Evolutionary conservation across 768 basidiomycete genomes (phyloP).

Genomic region (Pleurotus ostreatus): DNA sequence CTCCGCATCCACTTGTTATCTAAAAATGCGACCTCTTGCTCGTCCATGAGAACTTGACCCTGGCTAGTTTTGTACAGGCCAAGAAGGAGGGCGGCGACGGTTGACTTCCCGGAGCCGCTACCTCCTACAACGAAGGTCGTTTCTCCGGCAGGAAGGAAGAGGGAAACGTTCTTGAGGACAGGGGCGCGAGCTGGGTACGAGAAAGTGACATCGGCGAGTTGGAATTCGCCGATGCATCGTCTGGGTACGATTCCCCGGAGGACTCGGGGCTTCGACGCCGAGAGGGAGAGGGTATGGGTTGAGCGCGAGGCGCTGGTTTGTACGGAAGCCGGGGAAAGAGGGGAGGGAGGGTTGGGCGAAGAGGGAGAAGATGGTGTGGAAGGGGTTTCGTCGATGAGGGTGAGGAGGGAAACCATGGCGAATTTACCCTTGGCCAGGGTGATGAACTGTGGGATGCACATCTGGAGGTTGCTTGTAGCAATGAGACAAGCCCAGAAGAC

Average conservation of each 20-base stretch:
- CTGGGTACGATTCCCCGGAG: conserved; percentile 66
- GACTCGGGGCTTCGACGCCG: conserved; percentile 43
- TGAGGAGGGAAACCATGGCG: conserved; percentile 66
- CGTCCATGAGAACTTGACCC: conserved; percentile 78
- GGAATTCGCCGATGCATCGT: conserved; percentile 69
- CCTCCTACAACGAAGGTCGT: conserved; percentile 89
- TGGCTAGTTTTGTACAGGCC: conserved; percentile 65
- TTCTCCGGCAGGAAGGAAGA: conserved; percentile 71
- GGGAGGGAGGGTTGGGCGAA: conserved; percentile 8
- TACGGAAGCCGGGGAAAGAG: conserved; percentile 5
- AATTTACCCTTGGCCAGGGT: conserved; percentile 78
- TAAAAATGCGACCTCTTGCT: conserved; percentile 72
- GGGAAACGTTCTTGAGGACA: conserved; percentile 61
- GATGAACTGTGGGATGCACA: conserved; percentile 80
- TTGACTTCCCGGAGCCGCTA: conserved; percentile 92
- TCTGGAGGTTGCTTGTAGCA: conserved; percentile 82
- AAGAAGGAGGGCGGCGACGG: conserved; percentile 78
- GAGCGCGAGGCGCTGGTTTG: conserved; percentile 28
- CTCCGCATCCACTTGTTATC: conserved; percentile 65
- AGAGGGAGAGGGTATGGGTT: conserved; percentile 58
- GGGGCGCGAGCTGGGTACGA: conserved; percentile 76
- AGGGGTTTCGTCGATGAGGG: conserved; percentile 44
- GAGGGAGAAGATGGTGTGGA: conserved; percentile 4
- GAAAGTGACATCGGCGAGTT: conserved; percentile 72
- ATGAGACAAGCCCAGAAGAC: conserved; percentile 98